These are phyloP conservation scores for Prunus kanzakura DNA, from an alignment of 306 rosid genomes.

Conservation along the genomic window DNA sequence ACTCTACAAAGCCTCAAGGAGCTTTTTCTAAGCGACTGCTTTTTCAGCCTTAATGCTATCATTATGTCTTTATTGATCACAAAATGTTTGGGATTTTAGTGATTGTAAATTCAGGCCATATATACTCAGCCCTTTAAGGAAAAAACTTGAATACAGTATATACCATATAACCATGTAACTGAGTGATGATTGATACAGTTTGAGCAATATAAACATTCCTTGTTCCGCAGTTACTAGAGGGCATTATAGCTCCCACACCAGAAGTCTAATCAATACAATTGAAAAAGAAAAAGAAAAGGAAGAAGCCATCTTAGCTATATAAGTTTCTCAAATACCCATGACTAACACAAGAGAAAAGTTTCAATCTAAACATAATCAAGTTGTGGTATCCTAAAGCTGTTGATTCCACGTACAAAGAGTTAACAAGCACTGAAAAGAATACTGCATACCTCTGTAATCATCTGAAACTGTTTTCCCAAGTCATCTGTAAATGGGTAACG, in stretches of 20 bases:
- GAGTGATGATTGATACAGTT: neutral
- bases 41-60: neutral
- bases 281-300: neutral
- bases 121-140: neutral
- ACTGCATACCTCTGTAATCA: slow-evolving; percentile 55
- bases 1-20: neutral
- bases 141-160: neutral
- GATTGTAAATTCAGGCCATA: neutral
- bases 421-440: slow-evolving; percentile 4
- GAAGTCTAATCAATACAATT: neutral
- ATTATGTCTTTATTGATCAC: neutral
- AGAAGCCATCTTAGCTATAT: neutral
- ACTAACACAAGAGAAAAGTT: neutral
- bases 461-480: slow-evolving; percentile 56
- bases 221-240: neutral
- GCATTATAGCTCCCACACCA: no score
- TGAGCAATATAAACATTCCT: neutral
- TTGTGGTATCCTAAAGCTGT: slow-evolving; percentile 14
- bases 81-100: neutral
- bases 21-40: neutral
- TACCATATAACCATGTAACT: neutral
- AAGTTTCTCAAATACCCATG: neutral
- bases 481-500: slow-evolving; percentile 82
- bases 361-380: neutral
- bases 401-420: slow-evolving; percentile 10